These are phyloP conservation scores for Alternaria alternata DNA, from an alignment of 2,329 filamentous ascomycete species.

Conservation along the genomic window DNA sequence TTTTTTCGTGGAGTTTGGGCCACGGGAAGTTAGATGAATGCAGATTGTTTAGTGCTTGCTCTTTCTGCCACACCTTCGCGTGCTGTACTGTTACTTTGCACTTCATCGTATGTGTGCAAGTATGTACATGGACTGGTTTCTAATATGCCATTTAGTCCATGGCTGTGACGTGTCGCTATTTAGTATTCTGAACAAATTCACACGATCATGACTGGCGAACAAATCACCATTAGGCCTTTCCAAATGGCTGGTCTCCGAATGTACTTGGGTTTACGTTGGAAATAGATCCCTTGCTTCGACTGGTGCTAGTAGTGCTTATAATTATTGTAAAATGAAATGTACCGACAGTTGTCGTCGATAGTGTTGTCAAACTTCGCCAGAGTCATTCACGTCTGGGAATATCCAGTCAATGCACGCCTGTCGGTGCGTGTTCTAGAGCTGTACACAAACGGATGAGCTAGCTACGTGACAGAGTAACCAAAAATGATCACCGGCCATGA, in stretches of 20 bases:
- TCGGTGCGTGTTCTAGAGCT: background rate
- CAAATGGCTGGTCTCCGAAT: background rate
- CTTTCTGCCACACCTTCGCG: background rate
- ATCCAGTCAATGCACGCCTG: background rate
- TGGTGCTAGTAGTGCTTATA: background rate
- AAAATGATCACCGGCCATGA: background rate
- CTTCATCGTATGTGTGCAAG: background rate
- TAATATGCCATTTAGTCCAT: background rate
- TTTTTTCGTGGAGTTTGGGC: background rate
- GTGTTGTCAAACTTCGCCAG: background rate
- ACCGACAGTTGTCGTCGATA: background rate
- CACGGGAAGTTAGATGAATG: too few relatives aligned
- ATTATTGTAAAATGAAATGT: background rate
- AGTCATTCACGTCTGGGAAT: background rate
- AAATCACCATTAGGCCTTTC: background rate
- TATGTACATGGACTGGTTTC: too few relatives aligned
- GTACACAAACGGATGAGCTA: background rate
- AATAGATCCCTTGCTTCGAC: background rate
- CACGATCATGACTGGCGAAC: background rate
- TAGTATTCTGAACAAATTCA: background rate
- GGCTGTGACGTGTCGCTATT: fast-evolving
- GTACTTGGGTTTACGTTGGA: background rate
- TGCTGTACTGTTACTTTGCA: background rate
- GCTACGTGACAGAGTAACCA: background rate
- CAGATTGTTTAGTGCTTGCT: background rate